Evolutionary conservation across 257 asterid genomes (phyloP).

Genomic region (Solanum peruvianum): DNA sequence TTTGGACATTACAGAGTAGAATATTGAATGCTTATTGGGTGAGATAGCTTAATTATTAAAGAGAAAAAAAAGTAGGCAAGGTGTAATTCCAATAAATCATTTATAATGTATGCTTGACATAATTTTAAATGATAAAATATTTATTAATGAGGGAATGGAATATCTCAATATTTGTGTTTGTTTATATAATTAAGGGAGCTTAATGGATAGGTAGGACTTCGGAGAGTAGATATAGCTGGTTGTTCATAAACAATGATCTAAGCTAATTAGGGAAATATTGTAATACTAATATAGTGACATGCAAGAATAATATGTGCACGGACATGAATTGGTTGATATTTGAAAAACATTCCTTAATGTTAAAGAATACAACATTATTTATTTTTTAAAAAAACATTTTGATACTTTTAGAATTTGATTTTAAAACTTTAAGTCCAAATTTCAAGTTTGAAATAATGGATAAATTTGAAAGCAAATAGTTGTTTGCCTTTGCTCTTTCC

Average conservation of each 20-base stretch:
- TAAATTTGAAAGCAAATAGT: no score
- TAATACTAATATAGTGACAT: neutral
- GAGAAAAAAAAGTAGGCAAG: no score
- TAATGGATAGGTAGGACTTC: neutral
- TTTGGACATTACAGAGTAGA: no score
- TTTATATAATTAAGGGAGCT: neutral
- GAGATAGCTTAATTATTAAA: no score
- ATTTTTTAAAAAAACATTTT: no score
- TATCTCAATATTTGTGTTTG: neutral
- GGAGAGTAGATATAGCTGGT: neutral
- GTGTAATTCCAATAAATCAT: neutral
- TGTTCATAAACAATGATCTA: neutral
- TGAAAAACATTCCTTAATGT: neutral
- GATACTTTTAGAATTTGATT: no score
- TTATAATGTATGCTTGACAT: neutral
- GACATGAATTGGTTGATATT: neutral
- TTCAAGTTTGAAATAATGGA: no score
- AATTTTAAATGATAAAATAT: neutral
- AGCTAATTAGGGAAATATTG: neutral
- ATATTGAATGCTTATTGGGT: no score
- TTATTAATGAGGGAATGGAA: neutral
- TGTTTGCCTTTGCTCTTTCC: no score
- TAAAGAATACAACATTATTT: no score
- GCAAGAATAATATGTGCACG: neutral
- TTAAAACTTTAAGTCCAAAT: no score